Evolutionary conservation across 2,329 filamentous ascomycete genomes (phyloP), one percentile per base, ranked within the genome.

Genomic region (Hypoxylon sp.): DNA sequence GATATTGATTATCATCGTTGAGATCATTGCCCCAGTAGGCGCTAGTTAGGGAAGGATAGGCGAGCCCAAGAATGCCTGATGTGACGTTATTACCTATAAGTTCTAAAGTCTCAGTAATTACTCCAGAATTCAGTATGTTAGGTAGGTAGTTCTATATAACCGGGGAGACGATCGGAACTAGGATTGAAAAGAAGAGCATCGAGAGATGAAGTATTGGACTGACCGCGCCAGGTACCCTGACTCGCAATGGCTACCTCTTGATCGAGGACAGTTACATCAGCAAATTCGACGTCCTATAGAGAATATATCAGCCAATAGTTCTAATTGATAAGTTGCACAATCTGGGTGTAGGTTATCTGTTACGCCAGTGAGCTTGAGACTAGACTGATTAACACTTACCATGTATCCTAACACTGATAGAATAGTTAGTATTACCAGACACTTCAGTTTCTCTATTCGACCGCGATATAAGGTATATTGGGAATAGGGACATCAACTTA

Each of bases 181-280:
- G 7, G 17, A 11, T n/a, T n/a, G 17, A 44, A 20, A 11, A 44
- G 17, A 20, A n/a, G 20, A 17, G 20, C 40, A 44, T 44, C 17
- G 7, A 20, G 8, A 44, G 40, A 11, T 22, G 6, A n/a, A n/a
- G 20, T 7, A 22, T 22, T 20, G 2, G 40, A 60, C 65, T 86
- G 82, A 50, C 85, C 85, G 61, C 79, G 79, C 85, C 85, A 87
- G 73, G 81, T 82, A 2, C 85, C 85, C 63, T 77, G 78, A 72
- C 82, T 85, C 49, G 83, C 85, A 20, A 88, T 78, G 11, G 81
- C 84, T 49, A 86, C 80, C 72, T 85, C 81, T 74, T 86, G 85
- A 33, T 78, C 77, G 17, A 75, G 73, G 37, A 86, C 84, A 0
- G 75, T 77, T 31, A 87, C 72, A 7, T 83, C 83, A 2, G 81